Conservation (phyloP, 345 rosid genomes). For the Camelina laxa region DNA sequence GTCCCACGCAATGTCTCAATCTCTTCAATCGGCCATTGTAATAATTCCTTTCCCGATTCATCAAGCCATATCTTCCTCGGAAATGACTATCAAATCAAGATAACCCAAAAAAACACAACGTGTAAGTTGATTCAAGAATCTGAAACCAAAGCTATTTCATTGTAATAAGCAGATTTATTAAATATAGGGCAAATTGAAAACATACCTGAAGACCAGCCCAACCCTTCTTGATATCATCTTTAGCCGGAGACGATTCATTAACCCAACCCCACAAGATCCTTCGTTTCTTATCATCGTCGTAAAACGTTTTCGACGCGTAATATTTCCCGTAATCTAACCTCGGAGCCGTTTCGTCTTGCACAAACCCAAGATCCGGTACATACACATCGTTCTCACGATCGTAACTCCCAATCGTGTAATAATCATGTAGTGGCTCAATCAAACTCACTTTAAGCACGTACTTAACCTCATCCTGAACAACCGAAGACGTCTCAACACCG, state of each 20-base stretch:
- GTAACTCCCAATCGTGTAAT: conserved; percentile 58
- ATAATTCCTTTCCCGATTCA: conserved; percentile 58
- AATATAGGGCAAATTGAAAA: background rate
- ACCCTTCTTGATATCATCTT: conserved; percentile 42
- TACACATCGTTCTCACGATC: conserved; percentile 49
- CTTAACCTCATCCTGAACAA: conserved; percentile 24
- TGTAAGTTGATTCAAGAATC: background rate
- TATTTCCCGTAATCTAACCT: conserved; percentile 72
- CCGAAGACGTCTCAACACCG: conserved; percentile 38
- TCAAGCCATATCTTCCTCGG: conserved; percentile 64
- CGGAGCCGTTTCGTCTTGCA: conserved; percentile 51
- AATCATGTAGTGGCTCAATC: conserved; percentile 49
- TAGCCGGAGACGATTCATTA: conserved; percentile 55
- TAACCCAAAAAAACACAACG: background rate
- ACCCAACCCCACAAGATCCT: conserved; percentile 75
- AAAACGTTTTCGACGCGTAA: conserved; percentile 80
- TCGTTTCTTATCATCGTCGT: conserved; percentile 54
- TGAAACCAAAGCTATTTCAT: background rate
- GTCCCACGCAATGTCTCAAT: conserved; percentile 53
- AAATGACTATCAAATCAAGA: conserved; percentile 51
- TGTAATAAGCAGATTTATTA: background rate
- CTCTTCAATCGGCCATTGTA: conserved; percentile 76
- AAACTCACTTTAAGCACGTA: conserved; percentile 67
- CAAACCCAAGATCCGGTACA: conserved; percentile 54
- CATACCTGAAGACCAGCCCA: conserved; percentile 50